A percentile compares a stretch with the other conserved stretches of the same genome.
Conservation (phyloP, 805 yeast species). For the Candida multigemmis region DNA sequence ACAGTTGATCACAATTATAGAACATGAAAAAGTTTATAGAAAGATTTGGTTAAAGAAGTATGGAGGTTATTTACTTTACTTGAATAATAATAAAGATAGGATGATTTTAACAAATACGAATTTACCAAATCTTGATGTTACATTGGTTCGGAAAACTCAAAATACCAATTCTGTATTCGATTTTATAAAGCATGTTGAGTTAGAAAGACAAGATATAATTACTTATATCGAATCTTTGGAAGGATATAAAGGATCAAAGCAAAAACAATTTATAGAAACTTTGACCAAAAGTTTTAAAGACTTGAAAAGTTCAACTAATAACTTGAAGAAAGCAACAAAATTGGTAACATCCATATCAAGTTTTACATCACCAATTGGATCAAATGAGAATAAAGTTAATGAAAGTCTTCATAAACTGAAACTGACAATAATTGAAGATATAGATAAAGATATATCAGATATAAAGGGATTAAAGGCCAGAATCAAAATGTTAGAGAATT, state of each 20-base stretch:
- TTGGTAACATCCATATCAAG: slow-evolving; percentile 20
- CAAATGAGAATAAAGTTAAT: slow-evolving; percentile 5
- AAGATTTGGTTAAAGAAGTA: slow-evolving; percentile 59
- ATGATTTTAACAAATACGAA: slow-evolving; percentile 3
- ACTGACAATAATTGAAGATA: slow-evolving; percentile 7
- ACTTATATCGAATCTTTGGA: slow-evolving; percentile 16
- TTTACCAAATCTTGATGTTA: slow-evolving; percentile 27
- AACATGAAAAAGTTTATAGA: slow-evolving; percentile 47
- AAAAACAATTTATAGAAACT: slow-evolving; percentile 25
- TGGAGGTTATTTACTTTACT: slow-evolving; percentile 29
- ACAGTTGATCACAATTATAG: slow-evolving; percentile 46
- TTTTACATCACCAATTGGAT: slow-evolving; percentile 11
- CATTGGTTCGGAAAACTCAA: slow-evolving; percentile 16
- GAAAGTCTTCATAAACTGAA: slow-evolving; percentile 6
- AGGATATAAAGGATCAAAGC: slow-evolving; percentile 10
- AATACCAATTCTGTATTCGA: slow-evolving; percentile 10
- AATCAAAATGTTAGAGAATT: slow-evolving; percentile 66
- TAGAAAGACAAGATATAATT: slow-evolving; percentile 24
- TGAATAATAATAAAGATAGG: slow-evolving; percentile 3
- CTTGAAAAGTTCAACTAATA: slow-evolving; percentile 28
- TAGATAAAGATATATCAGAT: slow-evolving; percentile 22
- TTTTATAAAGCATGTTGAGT: slow-evolving; percentile 24
- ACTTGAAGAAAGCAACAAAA: slow-evolving; percentile 25
- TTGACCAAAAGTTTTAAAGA: slow-evolving; percentile 38
- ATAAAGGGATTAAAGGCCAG: slow-evolving; percentile 60